phyloP scores from a whole-genome alignment of 768 basidiomycete species.

The Antrodiella citrinella region DNA sequence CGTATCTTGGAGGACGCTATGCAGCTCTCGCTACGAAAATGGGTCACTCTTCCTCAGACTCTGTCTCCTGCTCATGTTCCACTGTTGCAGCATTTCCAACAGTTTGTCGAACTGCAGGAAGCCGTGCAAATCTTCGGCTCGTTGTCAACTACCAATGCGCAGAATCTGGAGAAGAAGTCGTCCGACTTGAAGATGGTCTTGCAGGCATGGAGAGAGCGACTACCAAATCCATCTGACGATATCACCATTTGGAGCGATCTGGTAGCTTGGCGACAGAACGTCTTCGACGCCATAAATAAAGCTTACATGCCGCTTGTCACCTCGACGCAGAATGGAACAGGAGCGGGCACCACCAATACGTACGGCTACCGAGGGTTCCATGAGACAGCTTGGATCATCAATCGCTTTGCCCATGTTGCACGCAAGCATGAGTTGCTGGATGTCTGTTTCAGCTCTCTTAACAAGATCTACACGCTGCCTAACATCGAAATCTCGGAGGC shows the following conservation, averaged over 20 bases:
- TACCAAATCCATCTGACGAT: constrained; percentile 94
- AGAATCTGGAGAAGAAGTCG: constrained; percentile 91
- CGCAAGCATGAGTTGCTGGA: constrained; percentile 94
- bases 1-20: constrained; percentile 90
- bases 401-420: constrained; percentile 97
- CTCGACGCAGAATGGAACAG: constrained; percentile 37
- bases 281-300: constrained; percentile 95
- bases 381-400: constrained; percentile 99
- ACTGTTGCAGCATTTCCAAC: constrained; percentile 94
- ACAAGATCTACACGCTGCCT: constrained; percentile 96
- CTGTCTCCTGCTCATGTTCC: constrained; percentile 92
- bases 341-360: constrained; percentile 60
- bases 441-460: constrained; percentile 89
- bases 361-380: constrained; percentile 95
- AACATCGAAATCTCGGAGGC: constrained; percentile 99
- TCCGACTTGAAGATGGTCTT: constrained; percentile 94
- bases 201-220: constrained; percentile 92
- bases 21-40: constrained; percentile 93
- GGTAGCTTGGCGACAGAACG: constrained; percentile 98
- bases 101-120: constrained; percentile 96
- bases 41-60: constrained; percentile 81
- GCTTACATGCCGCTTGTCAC: constrained; percentile 87
- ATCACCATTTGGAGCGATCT: constrained; percentile 98
- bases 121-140: constrained; percentile 92
- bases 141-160: constrained; percentile 74